phyloP scores from a whole-genome alignment of 164 flowering plant species.

The Berberis thunbergii region DNA sequence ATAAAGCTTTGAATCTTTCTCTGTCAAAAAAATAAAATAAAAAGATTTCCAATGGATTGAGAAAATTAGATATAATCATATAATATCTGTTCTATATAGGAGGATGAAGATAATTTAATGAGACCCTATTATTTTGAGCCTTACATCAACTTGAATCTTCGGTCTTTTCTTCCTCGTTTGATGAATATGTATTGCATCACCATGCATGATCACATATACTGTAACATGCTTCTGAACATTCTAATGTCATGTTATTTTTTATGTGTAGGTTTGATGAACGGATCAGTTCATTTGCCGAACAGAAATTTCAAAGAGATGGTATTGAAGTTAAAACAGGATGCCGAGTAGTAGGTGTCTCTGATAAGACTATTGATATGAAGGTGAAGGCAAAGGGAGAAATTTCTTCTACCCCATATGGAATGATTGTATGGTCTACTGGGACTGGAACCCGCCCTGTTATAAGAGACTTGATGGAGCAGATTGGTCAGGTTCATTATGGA shows the following conservation, averaged over 20 bases:
- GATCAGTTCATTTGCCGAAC: constrained; percentile 67
- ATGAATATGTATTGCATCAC: constrained; percentile 17
- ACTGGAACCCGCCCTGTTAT: constrained; percentile 68
- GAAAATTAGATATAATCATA: too few relatives aligned
- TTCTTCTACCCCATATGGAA: constrained; percentile 53
- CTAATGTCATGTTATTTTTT: not conserved
- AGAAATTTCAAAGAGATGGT: constrained; percentile 73
- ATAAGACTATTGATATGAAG: constrained; percentile 41
- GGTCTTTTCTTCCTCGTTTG: constrained; percentile 16
- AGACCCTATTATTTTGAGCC: too few relatives aligned
- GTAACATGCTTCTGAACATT: too few relatives aligned
- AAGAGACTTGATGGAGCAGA: constrained; percentile 69
- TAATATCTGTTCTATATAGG: too few relatives aligned
- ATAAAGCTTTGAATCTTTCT: too few relatives aligned
- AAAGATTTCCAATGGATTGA: too few relatives aligned
- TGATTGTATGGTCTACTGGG: constrained; percentile 92
- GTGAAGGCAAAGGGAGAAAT: constrained; percentile 29
- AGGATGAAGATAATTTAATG: too few relatives aligned
- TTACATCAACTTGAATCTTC: too few relatives aligned
- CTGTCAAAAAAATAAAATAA: too few relatives aligned
- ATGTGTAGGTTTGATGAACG: constrained; percentile 73
- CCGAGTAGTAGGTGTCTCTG: constrained; percentile 53
- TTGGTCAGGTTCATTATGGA: constrained; percentile 55
- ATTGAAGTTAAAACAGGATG: constrained; percentile 61
- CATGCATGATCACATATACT: too few relatives aligned